Percentiles rank a stretch among this genome's conserved stretches.
These are phyloP conservation scores for Dalbergia cochinchinensis DNA, from an alignment of 306 rosid species.

Conservation along the genomic window DNA sequence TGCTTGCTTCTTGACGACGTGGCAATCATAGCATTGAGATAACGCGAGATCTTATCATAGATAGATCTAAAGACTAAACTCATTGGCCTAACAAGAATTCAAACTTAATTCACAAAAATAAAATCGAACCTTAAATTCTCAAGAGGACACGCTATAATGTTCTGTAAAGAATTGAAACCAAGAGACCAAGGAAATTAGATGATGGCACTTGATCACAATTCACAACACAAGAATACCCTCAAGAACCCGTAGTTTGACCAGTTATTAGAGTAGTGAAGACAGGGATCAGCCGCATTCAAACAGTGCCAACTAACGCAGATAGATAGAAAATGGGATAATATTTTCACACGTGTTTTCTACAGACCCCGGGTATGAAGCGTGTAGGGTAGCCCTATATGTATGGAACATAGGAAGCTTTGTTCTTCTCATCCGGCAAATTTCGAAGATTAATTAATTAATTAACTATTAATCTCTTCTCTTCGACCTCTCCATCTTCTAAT, in stretches of 20 bases:
- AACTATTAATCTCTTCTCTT: neutral
- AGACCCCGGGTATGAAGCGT: slow-evolving; percentile 43
- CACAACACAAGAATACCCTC: no score
- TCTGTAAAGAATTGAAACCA: neutral
- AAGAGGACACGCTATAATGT: slow-evolving; percentile 5
- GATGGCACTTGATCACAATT: neutral
- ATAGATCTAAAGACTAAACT: neutral
- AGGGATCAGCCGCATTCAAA: slow-evolving; percentile 44
- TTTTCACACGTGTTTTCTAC: slow-evolving; percentile 50
- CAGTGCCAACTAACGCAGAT: slow-evolving; percentile 31
- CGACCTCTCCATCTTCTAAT: slow-evolving; percentile 6
- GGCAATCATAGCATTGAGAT: neutral
- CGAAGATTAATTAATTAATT: neutral
- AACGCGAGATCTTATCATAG: neutral
- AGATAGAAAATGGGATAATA: neutral
- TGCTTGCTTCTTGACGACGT: neutral
- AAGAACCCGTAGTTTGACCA: slow-evolving; percentile 68
- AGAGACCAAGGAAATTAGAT: no score
- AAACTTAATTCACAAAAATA: neutral
- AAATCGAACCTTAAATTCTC: neutral
- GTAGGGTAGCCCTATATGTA: slow-evolving; percentile 39
- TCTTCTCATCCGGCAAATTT: slow-evolving; percentile 12
- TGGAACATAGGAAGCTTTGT: neutral
- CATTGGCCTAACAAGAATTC: neutral
- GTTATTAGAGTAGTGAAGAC: slow-evolving; percentile 14